Evolutionary conservation across 352 stramenopile genomes (phyloP).

Genomic region (Globisporangium alternatum): DNA sequence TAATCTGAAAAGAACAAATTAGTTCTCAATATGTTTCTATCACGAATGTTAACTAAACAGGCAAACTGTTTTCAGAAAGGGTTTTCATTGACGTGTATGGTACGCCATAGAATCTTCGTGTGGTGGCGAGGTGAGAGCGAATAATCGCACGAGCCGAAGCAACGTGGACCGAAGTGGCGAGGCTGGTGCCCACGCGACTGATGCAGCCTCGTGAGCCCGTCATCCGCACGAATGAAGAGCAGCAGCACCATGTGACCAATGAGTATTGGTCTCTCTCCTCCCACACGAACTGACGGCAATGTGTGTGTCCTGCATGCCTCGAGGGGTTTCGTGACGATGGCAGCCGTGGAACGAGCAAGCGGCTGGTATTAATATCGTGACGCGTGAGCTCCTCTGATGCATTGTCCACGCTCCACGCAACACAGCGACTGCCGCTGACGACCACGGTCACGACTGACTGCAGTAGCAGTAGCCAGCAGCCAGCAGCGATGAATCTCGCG

Average conservation of each 20-base stretch:
- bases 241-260: neutral
- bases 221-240: neutral
- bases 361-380: neutral
- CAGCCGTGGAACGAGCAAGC: neutral
- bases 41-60: too few species aligned
- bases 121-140: neutral
- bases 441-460: neutral
- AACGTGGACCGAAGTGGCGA: neutral
- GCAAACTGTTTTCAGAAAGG: neutral
- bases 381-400: neutral
- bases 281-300: neutral
- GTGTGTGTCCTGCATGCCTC: neutral
- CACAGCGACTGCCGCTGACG: neutral
- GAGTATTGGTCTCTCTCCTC: neutral
- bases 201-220: neutral
- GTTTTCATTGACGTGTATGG: neutral
- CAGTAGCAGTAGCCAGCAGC: neutral
- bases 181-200: too few species aligned
- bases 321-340: neutral
- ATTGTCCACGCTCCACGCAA: too few species aligned
- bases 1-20: neutral
- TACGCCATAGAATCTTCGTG: neutral
- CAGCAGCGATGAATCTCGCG: slow-evolving; percentile 41
- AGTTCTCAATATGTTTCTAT: neutral
- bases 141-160: neutral